These are phyloP conservation scores for Jamesozyma jinghongensis DNA, from an alignment of 805 yeast genomes.

Conservation along the genomic window DNA sequence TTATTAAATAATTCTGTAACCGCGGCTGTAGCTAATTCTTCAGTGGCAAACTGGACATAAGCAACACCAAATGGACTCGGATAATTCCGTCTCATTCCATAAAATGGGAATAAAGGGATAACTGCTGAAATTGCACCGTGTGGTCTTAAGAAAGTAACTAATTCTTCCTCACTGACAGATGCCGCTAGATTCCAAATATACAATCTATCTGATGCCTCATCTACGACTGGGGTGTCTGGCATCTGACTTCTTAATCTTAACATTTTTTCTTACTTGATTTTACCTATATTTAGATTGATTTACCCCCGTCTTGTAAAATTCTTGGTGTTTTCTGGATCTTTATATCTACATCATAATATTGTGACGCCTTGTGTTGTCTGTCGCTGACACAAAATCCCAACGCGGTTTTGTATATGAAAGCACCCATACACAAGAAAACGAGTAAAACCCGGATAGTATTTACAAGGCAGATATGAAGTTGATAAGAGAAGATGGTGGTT, in stretches of 20 bases:
- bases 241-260: constrained; percentile 4
- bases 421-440: no score
- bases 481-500: no score
- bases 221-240: neutral
- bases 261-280: neutral
- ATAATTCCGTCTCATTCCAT: constrained; percentile 34
- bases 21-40: constrained; percentile 56
- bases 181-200: constrained; percentile 48
- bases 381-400: no score
- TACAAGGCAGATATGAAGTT: no score
- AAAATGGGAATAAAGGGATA: constrained; percentile 46
- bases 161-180: constrained; percentile 44
- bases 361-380: no score
- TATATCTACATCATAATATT: no score
- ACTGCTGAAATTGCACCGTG: constrained; percentile 38
- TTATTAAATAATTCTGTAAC: constrained; percentile 56
- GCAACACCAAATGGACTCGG: constrained; percentile 56
- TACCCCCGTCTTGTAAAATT: no score
- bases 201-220: constrained; percentile 29
- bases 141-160: constrained; percentile 36
- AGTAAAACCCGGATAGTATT: no score
- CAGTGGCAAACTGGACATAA: constrained; percentile 66
- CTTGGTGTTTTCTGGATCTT: no score
- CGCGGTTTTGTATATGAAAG: no score
- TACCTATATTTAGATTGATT: no score